Evolutionary conservation across 129 eudicot species (phyloP), one percentile per base, ranked within the genome.

Genomic region (Flaveria brownii): DNA sequence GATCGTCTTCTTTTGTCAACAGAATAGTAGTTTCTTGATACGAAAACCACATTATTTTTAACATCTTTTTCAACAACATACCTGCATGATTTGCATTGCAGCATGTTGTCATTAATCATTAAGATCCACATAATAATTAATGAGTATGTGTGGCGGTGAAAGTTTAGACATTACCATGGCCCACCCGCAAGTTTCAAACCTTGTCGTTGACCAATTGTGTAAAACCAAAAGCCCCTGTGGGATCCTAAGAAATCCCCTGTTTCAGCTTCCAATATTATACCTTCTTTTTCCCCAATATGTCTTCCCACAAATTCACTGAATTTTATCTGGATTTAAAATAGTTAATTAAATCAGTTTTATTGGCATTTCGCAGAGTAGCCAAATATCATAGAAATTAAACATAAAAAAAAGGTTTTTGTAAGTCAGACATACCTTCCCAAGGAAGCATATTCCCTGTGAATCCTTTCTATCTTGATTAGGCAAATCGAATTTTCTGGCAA

Each of bases 381-480:
- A 15, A 20, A 59, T 23, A 59, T 59, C 20, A 6, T 23, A 23
- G 4, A 59, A 22, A 20, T 47, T 2, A 14, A 49, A 11, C 54
- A 13, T 49, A 20, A 61, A 49, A 67, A 68, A 15, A 33, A 28
- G 33, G 23, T 72, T 80, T 36, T 43, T 68, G 41, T 75, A 60
- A 64, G 71, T 33, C 65, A 80, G 56, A 33, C 65, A 70, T 80
- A 94, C 99, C 96, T 94, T 94, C 60, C 99, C 99, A 51, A 94
- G 99, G 79, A 94, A 94, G 87, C 99, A 94, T 86, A 94, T 91
- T 71, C 99, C 99, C 75, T 94, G 99, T 65, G 99, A 94, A 87
- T 91, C 99, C 88, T 87, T 94, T 80, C 99, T 89, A 55, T 86
- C 91, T 82, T 94, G 89, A 83, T 94, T 94, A 12, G 97, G 94